Evolutionary conservation across 2,329 filamentous ascomycete genomes (phyloP), one percentile per base, ranked within the genome.

Genomic region (Apiospora phragmitis): DNA sequence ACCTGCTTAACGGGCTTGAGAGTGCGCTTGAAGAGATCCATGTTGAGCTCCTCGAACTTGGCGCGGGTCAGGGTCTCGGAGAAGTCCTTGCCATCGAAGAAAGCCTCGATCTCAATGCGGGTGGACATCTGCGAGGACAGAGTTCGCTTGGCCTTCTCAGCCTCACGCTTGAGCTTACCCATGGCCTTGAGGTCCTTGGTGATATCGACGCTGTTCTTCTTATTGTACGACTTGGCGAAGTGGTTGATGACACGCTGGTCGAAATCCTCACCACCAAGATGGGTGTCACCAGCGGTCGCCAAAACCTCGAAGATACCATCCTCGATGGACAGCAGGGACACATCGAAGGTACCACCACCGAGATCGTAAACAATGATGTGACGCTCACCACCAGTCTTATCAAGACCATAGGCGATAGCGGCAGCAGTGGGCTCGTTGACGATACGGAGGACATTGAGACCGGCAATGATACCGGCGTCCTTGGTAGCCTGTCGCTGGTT

Each of bases 11-110:
- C 96, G 71, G 96, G 95, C 91, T 98, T 97, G 76, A 98, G 90
- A 71, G 96, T 98, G 90, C 96, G 97, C 92, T 97, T 97, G 92
- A 98, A 98, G 73, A 98, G 92, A 80, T 98, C 95, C 78, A 95
- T 95, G 93, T 98, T 98, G 79, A 98, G 90, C 86, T 98, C 95
- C 87, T 99, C 96, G 80, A 99, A 98, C 90, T 98, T 98, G 89
- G 96, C 96, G 78, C 95, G 94, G 83, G 95, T 98, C 69, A 99
- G 90, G 74, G 94, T 98, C 91, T 98, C 95, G 67, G 95, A 98
- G 89, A 98, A 97, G 84, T 98, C 96, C 77, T 97, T 92, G 87
- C 96, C 96, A 78, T 97, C 91, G 86, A 94, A 93, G 93, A 99
- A 97, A 77, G 94, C 92, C 85, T 99, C 96, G 75, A 99, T 98